Evolutionary conservation across 805 yeast genomes (phyloP), one percentile per base, ranked within the genome.

Genomic region (Lachancea thermotolerans): DNA sequence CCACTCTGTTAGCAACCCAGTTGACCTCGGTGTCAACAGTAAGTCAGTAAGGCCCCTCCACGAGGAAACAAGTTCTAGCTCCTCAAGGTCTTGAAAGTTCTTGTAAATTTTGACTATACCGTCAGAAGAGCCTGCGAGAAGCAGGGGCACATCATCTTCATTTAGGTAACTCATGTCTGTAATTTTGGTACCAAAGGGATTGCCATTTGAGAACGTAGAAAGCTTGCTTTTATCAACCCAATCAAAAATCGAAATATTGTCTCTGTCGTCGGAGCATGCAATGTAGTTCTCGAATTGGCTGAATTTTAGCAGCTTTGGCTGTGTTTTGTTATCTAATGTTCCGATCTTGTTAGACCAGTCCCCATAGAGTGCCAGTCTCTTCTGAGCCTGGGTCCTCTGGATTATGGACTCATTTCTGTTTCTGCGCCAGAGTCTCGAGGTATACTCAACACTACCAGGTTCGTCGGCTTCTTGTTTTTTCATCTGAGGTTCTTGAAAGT

Each of bases 401-500:
- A 93, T 85, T 30, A 89, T 85, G 2, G 75, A 64, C 60, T 93
- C 98, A 59, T 93, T 93, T 54, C 98, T 73, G 57, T 84, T 85
- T 51, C 95, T 74, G 54, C 96, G 74, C 98, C 98, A 93, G 18
- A 86, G 66, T 47, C 95, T 72, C 52, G 79, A 81, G 31, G 85
- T 79, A 55, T 86, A 87, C 51, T 86, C 90, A 47, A 82, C 78
- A 46, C 96, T 86, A 0, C 98, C 98, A 0, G 95, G 93, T 61
- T 89, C 96, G 55, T 91, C 97, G 14, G 79, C 67, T 54, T 91
- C 97, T 44, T 78, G 75, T 47, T 79, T 81, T 10, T 86, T 80
- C 82, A 90, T 82, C 59, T 91, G 98, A 0, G 99, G 97, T 59
- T 90, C 98, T 57, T 90, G 95, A 68, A 91, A 93, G 58, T 89